Base-by-base conservation (phyloP, 129 eudicot species). In the Pulicaria dysenterica region DNA sequence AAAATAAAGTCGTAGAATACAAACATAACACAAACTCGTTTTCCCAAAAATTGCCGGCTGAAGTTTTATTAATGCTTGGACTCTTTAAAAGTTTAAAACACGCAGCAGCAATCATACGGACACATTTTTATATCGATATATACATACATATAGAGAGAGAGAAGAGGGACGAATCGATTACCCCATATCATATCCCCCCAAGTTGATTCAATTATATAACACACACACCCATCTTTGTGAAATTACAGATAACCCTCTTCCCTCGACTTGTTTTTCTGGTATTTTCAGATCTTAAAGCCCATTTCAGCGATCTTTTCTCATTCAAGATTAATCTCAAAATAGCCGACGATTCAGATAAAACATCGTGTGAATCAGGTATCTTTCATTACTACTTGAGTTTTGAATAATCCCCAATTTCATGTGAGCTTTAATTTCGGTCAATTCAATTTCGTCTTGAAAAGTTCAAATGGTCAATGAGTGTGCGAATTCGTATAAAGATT, bases 171-270 rank as follows among this genome's bases (percentile, higher is more conserved):
- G 66, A 75, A 42, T 54, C 73, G 68, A 53, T 54, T 55, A 70
- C 80, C 16, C 59, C 61, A 24, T 24, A 24, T 24, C 61, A 24
- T 34, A 24, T n/a, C 45, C 67, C 49, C 44, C 49, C 74, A 67
- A 76, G 43, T 77, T 67, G 81, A 60, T 77, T 64, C 61, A 73
- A 76, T 67, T 67, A 76, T 57, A 77, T 68, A 77, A 40, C 16
- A 64, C 31, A 46, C 45, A 65, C 19, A 55, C 81, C 49, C 75
- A 68, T 58, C 63, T 68, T 60, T 37, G 51, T n/a, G 44, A 76
- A 37, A 56, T 57, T 67, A 67, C 69, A 76, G 51, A 76, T 56
- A 76, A 36, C 75, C 75, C 73, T 66, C 46, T 75, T 66, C 24
- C 42, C 47, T 58, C 69, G 42, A 44, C 42, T 67, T 46, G 36